Evolutionary conservation across 2,329 filamentous ascomycete species (phyloP).

Genomic region (Aureobasidium sp.): DNA sequence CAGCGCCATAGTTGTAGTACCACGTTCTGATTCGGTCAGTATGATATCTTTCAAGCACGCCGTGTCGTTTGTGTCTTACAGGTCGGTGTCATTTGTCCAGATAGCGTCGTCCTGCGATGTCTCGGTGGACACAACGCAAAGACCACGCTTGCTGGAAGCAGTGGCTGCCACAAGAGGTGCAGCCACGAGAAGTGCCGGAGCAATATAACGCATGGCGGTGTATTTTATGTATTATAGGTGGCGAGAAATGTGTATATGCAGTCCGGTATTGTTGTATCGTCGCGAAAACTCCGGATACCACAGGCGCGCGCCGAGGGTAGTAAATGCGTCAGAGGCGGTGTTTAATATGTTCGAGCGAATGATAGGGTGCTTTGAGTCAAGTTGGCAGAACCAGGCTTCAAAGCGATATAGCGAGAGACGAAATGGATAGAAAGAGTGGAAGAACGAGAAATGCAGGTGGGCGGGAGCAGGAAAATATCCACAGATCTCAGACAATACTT

Average conservation of each 20-base stretch:
- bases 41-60: background rate
- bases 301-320: background rate
- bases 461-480: background rate
- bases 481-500: constrained; percentile 13
- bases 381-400: background rate
- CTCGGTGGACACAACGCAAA: constrained; percentile 53
- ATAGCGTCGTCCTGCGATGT: constrained; percentile 56
- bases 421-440: background rate
- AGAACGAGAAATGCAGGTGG: background rate
- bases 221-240: background rate
- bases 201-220: constrained; percentile 11
- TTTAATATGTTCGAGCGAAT: constrained; percentile 7
- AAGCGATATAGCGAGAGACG: background rate
- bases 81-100: constrained; percentile 53
- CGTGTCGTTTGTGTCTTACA: constrained; percentile 29
- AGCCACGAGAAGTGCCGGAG: constrained; percentile 1
- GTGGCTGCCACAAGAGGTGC: constrained; percentile 15
- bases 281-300: background rate
- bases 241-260: background rate
- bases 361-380: background rate
- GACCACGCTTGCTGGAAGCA: constrained; percentile 59
- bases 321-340: constrained; percentile 8
- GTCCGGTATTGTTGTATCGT: background rate
- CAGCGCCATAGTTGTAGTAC: constrained; percentile 73
- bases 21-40: constrained; percentile 43